Evolutionary conservation across 208 protist species (phyloP).

Genomic region (Porcisia deanei): DNA sequence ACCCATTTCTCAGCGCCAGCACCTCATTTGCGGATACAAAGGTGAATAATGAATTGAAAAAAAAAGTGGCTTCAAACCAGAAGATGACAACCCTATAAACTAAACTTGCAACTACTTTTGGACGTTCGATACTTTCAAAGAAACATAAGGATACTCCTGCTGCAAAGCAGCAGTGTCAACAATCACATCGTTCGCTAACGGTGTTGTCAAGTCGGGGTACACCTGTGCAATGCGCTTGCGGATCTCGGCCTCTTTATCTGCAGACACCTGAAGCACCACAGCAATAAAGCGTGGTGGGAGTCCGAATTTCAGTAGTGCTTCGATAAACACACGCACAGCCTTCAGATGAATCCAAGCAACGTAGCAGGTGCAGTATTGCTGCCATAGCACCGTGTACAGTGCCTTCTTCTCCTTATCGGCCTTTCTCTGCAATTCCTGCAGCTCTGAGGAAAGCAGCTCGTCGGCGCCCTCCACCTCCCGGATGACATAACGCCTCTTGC

Average conservation of each 20-base stretch:
- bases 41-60: slow-evolving; percentile 5
- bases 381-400: slow-evolving; percentile 79
- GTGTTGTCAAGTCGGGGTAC: slow-evolving; percentile 65
- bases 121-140: slow-evolving; percentile 80
- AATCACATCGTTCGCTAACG: slow-evolving; percentile 49
- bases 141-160: slow-evolving; percentile 88
- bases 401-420: slow-evolving; percentile 84
- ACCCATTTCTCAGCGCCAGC: not conserved
- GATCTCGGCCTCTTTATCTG: slow-evolving; percentile 75
- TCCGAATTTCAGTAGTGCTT: slow-evolving; percentile 89
- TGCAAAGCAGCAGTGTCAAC: slow-evolving; percentile 68
- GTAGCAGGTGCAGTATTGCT: slow-evolving; percentile 89
- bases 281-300: slow-evolving; percentile 87
- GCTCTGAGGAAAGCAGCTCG: slow-evolving; percentile 60
- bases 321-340: slow-evolving; percentile 91
- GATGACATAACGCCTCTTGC: slow-evolving; percentile 79
- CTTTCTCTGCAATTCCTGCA: slow-evolving; percentile 72
- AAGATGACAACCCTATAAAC: slow-evolving; percentile 10
- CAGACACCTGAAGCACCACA: slow-evolving; percentile 73
- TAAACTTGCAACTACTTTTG: slow-evolving; percentile 43
- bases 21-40: not conserved
- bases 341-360: slow-evolving; percentile 94
- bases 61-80: slow-evolving; percentile 6
- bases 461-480: slow-evolving; percentile 77
- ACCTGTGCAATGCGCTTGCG: slow-evolving; percentile 71